Conservation (phyloP, 352 stramenopile species). For the Globisporangium rhizosaccharum region DNA sequence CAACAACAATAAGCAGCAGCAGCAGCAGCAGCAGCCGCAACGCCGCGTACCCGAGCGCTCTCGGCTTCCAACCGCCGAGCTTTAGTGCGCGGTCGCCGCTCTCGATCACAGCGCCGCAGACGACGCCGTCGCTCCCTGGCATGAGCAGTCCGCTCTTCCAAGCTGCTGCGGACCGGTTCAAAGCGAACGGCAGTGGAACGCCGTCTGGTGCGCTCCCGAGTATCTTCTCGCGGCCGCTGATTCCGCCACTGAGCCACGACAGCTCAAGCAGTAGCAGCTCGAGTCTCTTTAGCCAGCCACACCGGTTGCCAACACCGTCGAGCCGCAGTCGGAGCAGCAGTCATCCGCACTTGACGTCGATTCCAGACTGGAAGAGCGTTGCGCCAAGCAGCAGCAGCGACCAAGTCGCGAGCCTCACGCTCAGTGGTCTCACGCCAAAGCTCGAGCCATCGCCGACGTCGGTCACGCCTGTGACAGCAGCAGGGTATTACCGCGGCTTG, state of each 20-base stretch:
- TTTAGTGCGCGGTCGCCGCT: slow-evolving; percentile 22
- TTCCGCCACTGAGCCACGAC: slow-evolving; percentile 17
- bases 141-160: slow-evolving; percentile 31
- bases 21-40: slow-evolving; percentile 2
- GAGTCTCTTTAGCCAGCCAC: slow-evolving; percentile 1
- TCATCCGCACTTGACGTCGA: neutral
- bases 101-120: slow-evolving; percentile 39
- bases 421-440: slow-evolving; percentile 7
- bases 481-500: slow-evolving; percentile 34
- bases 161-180: slow-evolving; percentile 30
- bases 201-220: slow-evolving; percentile 34
- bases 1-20: neutral
- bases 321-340: neutral
- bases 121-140: slow-evolving; percentile 11
- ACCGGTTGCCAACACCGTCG: slow-evolving; percentile 11
- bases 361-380: slow-evolving; percentile 14
- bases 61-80: slow-evolving; percentile 9
- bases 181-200: slow-evolving; percentile 9
- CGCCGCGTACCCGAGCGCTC: slow-evolving; percentile 11
- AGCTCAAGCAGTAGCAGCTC: neutral
- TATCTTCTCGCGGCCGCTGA: slow-evolving; percentile 38
- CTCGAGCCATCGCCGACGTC: slow-evolving; percentile 31
- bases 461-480: slow-evolving; percentile 27
- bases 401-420: neutral
- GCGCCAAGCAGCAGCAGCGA: neutral